A percentile compares a stretch with the other conserved stretches of the same genome.
phyloP scores from a whole-genome alignment of 169 alveolate genomes.

The Cryptosporidium sp. region DNA sequence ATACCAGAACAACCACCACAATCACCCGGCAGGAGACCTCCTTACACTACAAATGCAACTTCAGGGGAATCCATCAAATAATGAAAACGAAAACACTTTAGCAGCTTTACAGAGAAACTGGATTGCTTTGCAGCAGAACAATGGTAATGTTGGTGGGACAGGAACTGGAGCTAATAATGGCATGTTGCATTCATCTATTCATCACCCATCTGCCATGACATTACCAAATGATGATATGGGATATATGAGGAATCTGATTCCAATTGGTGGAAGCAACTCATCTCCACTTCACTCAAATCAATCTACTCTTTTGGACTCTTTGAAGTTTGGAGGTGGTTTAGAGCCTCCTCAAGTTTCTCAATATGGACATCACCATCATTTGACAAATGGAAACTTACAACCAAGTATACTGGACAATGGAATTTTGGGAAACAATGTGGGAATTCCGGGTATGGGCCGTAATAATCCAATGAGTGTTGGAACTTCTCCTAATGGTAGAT shows the following conservation, averaged over 20 bases:
- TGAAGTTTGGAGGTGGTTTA: slow-evolving; percentile 64
- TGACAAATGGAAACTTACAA: slow-evolving; percentile 25
- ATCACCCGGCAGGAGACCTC: slow-evolving; percentile 69
- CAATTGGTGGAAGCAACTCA: slow-evolving; percentile 68
- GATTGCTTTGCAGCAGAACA: slow-evolving; percentile 72
- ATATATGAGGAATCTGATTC: slow-evolving; percentile 62
- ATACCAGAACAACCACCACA: slow-evolving; percentile 65
- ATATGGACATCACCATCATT: slow-evolving; percentile 56
- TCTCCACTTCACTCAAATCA: slow-evolving; percentile 70
- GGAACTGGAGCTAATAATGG: slow-evolving; percentile 30
- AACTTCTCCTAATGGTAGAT: slow-evolving; percentile 53
- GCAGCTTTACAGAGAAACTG: slow-evolving; percentile 75
- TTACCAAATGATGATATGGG: slow-evolving; percentile 62
- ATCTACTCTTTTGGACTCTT: slow-evolving; percentile 58
- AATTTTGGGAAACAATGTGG: slow-evolving; percentile 27
- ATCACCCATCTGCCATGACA: slow-evolving; percentile 65
- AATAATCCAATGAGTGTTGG: slow-evolving; percentile 26
- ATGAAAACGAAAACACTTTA: slow-evolving; percentile 59
- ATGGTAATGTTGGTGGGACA: slow-evolving; percentile 29
- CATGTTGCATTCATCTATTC: slow-evolving; percentile 60
- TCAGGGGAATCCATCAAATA: slow-evolving; percentile 58
- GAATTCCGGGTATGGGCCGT: slow-evolving; percentile 39
- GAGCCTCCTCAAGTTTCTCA: slow-evolving; percentile 73
- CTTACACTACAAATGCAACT: slow-evolving; percentile 71
- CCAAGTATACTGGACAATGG: slow-evolving; percentile 73